Evolutionary conservation across 495 filamentous ascomycete genomes (phyloP).

Genomic region (Lasiosphaeria miniovina): DNA sequence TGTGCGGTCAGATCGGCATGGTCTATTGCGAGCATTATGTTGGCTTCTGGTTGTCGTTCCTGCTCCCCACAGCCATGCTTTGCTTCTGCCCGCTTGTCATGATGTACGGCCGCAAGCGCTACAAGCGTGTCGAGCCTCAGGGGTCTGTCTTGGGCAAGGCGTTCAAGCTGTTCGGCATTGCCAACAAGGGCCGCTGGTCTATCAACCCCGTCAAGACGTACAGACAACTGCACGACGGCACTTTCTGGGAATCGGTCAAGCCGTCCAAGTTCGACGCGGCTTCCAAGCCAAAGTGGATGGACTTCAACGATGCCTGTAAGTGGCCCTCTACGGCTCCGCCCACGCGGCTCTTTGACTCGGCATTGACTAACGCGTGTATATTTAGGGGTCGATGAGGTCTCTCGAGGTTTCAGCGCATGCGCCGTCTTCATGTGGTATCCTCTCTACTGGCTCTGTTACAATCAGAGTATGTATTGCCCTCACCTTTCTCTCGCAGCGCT

Average conservation of each 20-base stretch:
- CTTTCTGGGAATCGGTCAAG: slow-evolving; percentile 65
- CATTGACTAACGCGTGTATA: too few species aligned
- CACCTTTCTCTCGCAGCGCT: too few species aligned
- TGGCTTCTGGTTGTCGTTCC: slow-evolving; percentile 71
- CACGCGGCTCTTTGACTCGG: too few species aligned
- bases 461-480: slow-evolving; percentile 23
- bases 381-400: slow-evolving; percentile 27
- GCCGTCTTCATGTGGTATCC: slow-evolving; percentile 62
- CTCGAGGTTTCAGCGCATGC: slow-evolving; percentile 65
- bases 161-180: slow-evolving; percentile 53
- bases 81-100: slow-evolving; percentile 63
- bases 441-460: slow-evolving; percentile 52
- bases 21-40: slow-evolving; percentile 71
- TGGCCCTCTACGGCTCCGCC: too few species aligned
- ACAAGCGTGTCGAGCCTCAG: slow-evolving; percentile 54
- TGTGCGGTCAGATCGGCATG: slow-evolving; percentile 52
- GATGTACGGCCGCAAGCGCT: slow-evolving; percentile 57
- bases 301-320: slow-evolving; percentile 64
- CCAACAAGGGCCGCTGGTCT: slow-evolving; percentile 64
- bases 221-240: slow-evolving; percentile 51
- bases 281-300: slow-evolving; percentile 60
- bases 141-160: slow-evolving; percentile 63
- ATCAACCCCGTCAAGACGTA: slow-evolving; percentile 52
- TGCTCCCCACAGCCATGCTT: slow-evolving; percentile 58
- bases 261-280: slow-evolving; percentile 52